phyloP scores from a whole-genome alignment of 108 stramenopile genomes.

The Cyclotella baltica region DNA sequence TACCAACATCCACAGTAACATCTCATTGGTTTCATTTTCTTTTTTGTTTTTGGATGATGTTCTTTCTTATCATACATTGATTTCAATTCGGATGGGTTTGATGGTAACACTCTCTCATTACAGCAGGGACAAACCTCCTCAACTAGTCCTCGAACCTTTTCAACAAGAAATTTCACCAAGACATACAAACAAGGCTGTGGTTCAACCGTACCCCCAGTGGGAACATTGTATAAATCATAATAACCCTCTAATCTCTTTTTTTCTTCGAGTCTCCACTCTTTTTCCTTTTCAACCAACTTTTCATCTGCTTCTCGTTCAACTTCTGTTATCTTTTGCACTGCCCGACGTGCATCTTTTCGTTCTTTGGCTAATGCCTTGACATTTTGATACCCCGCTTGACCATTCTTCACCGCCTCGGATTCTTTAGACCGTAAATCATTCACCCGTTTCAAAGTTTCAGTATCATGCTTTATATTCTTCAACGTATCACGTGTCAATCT shows the following conservation, averaged over 20 bases:
- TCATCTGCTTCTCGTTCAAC: slow-evolving; percentile 37
- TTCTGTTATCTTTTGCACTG: slow-evolving; percentile 43
- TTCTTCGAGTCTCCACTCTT: slow-evolving; percentile 51
- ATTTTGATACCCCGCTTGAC: slow-evolving; percentile 22
- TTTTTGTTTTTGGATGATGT: slow-evolving; percentile 29
- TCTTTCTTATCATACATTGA: slow-evolving; percentile 30
- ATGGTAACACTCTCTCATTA: slow-evolving; percentile 39
- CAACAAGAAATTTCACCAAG: slow-evolving; percentile 47
- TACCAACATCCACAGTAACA: slow-evolving; percentile 61
- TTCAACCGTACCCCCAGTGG: slow-evolving; percentile 31
- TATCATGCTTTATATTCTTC: slow-evolving; percentile 52
- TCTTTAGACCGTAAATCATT: slow-evolving; percentile 43
- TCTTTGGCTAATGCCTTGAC: slow-evolving; percentile 43
- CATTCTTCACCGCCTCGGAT: slow-evolving; percentile 4
- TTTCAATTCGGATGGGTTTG: slow-evolving; percentile 35
- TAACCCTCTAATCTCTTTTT: slow-evolving; percentile 48
- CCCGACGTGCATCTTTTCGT: slow-evolving; percentile 56
- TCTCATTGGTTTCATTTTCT: slow-evolving; percentile 49
- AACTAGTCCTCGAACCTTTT: slow-evolving; percentile 33
- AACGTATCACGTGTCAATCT: slow-evolving; percentile 46
- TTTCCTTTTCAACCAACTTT: slow-evolving; percentile 42
- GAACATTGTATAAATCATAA: slow-evolving; percentile 46
- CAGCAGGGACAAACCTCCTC: slow-evolving; percentile 51
- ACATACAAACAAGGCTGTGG: slow-evolving; percentile 58
- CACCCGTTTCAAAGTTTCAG: slow-evolving; percentile 50